Evolutionary conservation across 2,329 filamentous ascomycete species (phyloP), one percentile per base, ranked within the genome.

Genomic region (Calonectria pseudoreteaudii): DNA sequence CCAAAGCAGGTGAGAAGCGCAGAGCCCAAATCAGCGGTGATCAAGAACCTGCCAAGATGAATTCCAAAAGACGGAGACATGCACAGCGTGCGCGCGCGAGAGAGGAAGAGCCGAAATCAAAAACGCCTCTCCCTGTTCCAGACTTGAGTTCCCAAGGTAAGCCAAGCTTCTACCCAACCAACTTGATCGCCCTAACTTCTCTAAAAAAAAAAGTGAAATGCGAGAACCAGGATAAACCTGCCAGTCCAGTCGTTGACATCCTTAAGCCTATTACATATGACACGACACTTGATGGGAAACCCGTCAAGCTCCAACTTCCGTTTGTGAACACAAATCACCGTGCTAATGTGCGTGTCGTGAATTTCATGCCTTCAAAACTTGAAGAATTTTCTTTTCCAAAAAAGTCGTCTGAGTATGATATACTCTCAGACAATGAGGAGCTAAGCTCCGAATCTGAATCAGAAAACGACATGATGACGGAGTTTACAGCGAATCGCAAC

Each of bases 271-370:
- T 82, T 1, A 76, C 78, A 9, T 82, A 90, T 75, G 81, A 87
- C 58, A 87, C 87, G 23, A 84, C 84, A 36, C 84, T 89, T 1
- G 84, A 88, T 10, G 84, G 80, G 20, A 70, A 85, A 58, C 68
- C 79, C 20, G 78, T 84, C 2, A 81, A 77, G 5, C 49, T 90
- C 1, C 76, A 78, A n/a, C 78, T 96, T 0, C 94, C 95, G 0
- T 98, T 98, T 80, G 88, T 92, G 71, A 95, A 96, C 80, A 86
- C 89, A 71, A 94, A 91, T 52, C 95, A 95, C 81, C 91, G 91
- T 60, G 87, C 91, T 28, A 88, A 89, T 41, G 92, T 94, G 44
- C 93, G 94, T n/a, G 93, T 98, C 2, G 89, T 98, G 44, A 94
- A 98, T 84, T 98, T 94, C 82, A 91, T 89, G 72, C 96, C 96